Evolutionary conservation across 768 basidiomycete genomes (phyloP).

Genomic region (Obba rivulosa): DNA sequence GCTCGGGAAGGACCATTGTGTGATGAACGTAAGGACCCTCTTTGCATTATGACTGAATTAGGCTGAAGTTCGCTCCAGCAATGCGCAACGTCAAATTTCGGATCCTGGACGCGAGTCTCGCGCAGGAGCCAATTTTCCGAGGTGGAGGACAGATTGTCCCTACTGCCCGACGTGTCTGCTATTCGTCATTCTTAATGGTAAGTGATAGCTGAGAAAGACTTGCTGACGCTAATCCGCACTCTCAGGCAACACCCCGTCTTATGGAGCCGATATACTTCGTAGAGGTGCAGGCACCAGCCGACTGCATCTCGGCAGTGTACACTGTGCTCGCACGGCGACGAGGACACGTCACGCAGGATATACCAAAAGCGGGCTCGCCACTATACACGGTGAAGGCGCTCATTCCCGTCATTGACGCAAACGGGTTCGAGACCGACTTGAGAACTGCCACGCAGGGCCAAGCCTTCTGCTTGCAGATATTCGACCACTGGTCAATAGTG

Average conservation of each 20-base stretch:
- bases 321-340: constrained; percentile 96
- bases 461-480: constrained; percentile 96
- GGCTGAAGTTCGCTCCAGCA: constrained; percentile 41
- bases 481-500: constrained; percentile 99
- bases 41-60: not conserved
- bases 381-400: constrained; percentile 97
- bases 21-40: constrained; percentile 83
- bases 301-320: constrained; percentile 98
- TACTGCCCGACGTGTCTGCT: constrained; percentile 97
- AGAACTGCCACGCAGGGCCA: constrained; percentile 97
- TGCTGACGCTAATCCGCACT: constrained; percentile 1
- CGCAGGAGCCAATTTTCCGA: constrained; percentile 94
- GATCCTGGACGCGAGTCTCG: constrained; percentile 85
- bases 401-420: constrained; percentile 97
- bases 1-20: constrained; percentile 96
- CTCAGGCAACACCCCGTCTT: constrained; percentile 84
- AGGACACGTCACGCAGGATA: constrained; percentile 98
- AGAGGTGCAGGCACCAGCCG: constrained; percentile 98
- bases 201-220: constrained; percentile 20
- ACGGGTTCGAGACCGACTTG: constrained; percentile 97
- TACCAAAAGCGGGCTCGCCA: constrained; percentile 96
- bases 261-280: constrained; percentile 99
- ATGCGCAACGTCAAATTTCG: constrained; percentile 99
- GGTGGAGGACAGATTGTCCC: constrained; percentile 99
- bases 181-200: constrained; percentile 98